Evolutionary conservation across 495 filamentous ascomycete species (phyloP).

Genomic region (Evansstolkia leycettana): DNA sequence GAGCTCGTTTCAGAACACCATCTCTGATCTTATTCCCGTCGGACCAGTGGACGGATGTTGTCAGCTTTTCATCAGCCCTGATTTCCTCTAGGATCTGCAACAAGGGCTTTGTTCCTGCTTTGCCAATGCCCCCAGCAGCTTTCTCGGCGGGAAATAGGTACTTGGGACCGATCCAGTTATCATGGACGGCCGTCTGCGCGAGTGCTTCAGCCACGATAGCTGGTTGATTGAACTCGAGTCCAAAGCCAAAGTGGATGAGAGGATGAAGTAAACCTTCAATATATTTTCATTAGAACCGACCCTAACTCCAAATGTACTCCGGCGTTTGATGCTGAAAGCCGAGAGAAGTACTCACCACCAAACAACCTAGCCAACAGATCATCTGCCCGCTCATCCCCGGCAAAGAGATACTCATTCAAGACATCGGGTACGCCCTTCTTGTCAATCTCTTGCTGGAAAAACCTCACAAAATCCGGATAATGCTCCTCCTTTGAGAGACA

Average conservation of each 20-base stretch:
- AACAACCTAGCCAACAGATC: slow-evolving; percentile 47
- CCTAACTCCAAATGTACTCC: no score
- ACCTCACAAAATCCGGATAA: slow-evolving; percentile 57
- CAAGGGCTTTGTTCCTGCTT: slow-evolving; percentile 34
- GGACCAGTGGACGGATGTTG: slow-evolving; percentile 28
- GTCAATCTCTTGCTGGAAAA: slow-evolving; percentile 62
- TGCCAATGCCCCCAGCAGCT: slow-evolving; percentile 21
- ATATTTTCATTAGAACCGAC: no score
- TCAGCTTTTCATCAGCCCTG: slow-evolving; percentile 39
- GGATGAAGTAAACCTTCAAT: slow-evolving; percentile 59
- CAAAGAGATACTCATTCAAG: slow-evolving; percentile 54
- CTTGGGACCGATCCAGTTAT: slow-evolving; percentile 29
- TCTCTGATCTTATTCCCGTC: slow-evolving; percentile 56
- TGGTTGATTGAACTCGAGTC: slow-evolving; percentile 67
- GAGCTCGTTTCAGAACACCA: slow-evolving; percentile 49
- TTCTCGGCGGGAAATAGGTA: slow-evolving; percentile 44
- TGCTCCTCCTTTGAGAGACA: slow-evolving; percentile 40
- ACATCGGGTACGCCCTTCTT: slow-evolving; percentile 43
- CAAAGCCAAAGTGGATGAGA: slow-evolving; percentile 76
- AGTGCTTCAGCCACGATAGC: slow-evolving; percentile 72
- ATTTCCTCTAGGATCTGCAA: slow-evolving; percentile 48
- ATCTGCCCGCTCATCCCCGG: slow-evolving; percentile 45
- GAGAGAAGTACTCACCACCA: slow-evolving; percentile 26
- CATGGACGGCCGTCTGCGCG: slow-evolving; percentile 59
- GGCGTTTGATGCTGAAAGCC: no score